phyloP scores from a whole-genome alignment of 495 filamentous ascomycete species.

The Penicillium fimorum region DNA sequence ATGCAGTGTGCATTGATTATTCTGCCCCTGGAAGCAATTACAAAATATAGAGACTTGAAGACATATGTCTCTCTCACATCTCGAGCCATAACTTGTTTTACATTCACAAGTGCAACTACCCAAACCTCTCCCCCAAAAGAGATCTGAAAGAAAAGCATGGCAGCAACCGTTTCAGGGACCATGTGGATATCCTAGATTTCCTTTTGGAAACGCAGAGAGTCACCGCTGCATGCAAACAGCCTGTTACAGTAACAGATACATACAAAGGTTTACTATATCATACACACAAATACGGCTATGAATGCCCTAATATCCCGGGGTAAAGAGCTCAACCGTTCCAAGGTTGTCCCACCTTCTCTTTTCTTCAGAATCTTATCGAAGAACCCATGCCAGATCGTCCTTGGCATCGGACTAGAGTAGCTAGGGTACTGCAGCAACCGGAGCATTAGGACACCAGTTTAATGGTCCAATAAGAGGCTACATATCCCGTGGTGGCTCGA shows the following conservation, averaged over 20 bases:
- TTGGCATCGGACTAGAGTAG: slow-evolving; percentile 20
- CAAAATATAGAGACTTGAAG: slow-evolving; percentile 10
- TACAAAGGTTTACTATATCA: neutral
- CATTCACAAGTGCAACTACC: slow-evolving; percentile 34
- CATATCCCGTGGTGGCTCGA: slow-evolving; percentile 22
- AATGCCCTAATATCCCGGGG: slow-evolving; percentile 4
- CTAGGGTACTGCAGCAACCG: slow-evolving; percentile 24
- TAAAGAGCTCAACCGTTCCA: neutral
- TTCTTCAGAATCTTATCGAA: slow-evolving; percentile 2
- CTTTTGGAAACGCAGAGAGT: slow-evolving; percentile 3
- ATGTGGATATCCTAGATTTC: slow-evolving; percentile 57
- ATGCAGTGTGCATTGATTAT: slow-evolving; percentile 22
- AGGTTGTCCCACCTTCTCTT: slow-evolving; percentile 6
- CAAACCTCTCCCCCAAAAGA: slow-evolving; percentile 22
- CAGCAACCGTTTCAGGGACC: slow-evolving; percentile 31
- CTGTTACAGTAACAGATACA: slow-evolving; percentile 25
- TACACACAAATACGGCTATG: neutral
- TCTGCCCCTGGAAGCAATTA: slow-evolving; percentile 14
- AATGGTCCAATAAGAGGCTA: slow-evolving; percentile 20
- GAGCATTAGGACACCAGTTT: slow-evolving; percentile 25
- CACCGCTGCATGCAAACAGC: slow-evolving; percentile 35
- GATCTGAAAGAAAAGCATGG: slow-evolving; percentile 22
- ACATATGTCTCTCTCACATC: slow-evolving; percentile 22
- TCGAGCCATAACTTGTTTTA: slow-evolving; percentile 43
- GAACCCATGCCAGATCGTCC: slow-evolving; percentile 16